Conservation (phyloP, 306 rosid species). For the Hippophae rhamnoides region DNA sequence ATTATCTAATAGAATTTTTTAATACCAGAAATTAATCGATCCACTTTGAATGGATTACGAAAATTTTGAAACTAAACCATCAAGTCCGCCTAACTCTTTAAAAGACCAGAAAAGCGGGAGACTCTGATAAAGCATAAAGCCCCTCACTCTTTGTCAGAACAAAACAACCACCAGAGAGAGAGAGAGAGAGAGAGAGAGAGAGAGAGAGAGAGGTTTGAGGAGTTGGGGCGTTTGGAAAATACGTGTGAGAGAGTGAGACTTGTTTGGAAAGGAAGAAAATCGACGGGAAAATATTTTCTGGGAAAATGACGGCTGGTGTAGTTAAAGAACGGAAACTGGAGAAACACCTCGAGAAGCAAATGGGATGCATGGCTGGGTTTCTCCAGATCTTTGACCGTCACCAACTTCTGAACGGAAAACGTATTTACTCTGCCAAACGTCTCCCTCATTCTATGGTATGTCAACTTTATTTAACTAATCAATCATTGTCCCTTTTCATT, state of each 20-base stretch:
- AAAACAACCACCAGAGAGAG: background rate
- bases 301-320: conserved; percentile 52
- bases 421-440: conserved; percentile 53
- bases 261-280: background rate
- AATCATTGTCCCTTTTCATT: background rate
- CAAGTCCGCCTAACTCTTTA: conserved; percentile 32
- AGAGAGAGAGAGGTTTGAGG: background rate
- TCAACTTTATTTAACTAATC: background rate
- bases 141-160: background rate
- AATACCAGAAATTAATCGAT: too few relatives aligned
- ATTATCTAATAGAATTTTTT: too few relatives aligned
- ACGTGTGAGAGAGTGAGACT: background rate
- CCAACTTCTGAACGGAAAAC: conserved; percentile 63
- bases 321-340: conserved; percentile 59
- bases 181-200: conserved; percentile 1
- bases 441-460: conserved; percentile 54
- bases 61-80: background rate
- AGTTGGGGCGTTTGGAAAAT: background rate
- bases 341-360: conserved; percentile 75
- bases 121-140: conserved; percentile 16
- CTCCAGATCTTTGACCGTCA: conserved; percentile 86
- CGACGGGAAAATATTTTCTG: background rate
- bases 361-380: conserved; percentile 98
- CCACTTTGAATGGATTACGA: too few relatives aligned
- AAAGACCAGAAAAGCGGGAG: conserved; percentile 83